These are phyloP conservation scores for Candida wancherniae DNA, from an alignment of 805 yeast species.

Conservation along the genomic window DNA sequence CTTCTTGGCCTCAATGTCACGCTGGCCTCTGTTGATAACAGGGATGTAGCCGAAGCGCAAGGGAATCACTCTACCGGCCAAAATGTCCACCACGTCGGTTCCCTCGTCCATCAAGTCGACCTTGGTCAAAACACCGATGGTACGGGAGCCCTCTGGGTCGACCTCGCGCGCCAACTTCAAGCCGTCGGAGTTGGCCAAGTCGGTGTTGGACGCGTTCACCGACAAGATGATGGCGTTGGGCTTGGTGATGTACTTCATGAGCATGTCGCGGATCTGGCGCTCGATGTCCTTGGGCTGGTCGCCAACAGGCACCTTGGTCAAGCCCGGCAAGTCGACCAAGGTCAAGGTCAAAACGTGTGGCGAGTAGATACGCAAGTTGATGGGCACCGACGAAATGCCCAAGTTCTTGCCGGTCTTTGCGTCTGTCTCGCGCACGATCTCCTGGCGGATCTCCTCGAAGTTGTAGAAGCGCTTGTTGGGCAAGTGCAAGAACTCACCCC, in stretches of 20 bases:
- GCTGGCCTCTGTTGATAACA: constrained; percentile 89
- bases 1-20: constrained; percentile 84
- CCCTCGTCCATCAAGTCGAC: constrained; percentile 98
- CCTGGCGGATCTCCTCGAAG: constrained; percentile 83
- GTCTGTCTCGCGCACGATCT: constrained; percentile 89
- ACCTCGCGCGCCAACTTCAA: constrained; percentile 95
- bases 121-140: constrained; percentile 95
- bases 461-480: constrained; percentile 86
- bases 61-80: constrained; percentile 94
- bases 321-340: constrained; percentile 93
- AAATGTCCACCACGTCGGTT: constrained; percentile 91
- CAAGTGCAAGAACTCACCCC: constrained; percentile 96
- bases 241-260: constrained; percentile 86
- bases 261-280: constrained; percentile 86
- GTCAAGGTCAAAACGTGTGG: constrained; percentile 94
- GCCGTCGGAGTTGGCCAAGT: constrained; percentile 95
- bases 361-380: constrained; percentile 86
- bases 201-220: constrained; percentile 84
- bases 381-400: constrained; percentile 90
- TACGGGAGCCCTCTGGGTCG: constrained; percentile 93
- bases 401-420: constrained; percentile 73
- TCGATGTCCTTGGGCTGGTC: constrained; percentile 98
- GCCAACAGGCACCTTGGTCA: constrained; percentile 97
- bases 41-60: constrained; percentile 95
- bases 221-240: constrained; percentile 94